These are phyloP conservation scores for Mycena vitilis DNA, from an alignment of 768 basidiomycete species.

Conservation along the genomic window DNA sequence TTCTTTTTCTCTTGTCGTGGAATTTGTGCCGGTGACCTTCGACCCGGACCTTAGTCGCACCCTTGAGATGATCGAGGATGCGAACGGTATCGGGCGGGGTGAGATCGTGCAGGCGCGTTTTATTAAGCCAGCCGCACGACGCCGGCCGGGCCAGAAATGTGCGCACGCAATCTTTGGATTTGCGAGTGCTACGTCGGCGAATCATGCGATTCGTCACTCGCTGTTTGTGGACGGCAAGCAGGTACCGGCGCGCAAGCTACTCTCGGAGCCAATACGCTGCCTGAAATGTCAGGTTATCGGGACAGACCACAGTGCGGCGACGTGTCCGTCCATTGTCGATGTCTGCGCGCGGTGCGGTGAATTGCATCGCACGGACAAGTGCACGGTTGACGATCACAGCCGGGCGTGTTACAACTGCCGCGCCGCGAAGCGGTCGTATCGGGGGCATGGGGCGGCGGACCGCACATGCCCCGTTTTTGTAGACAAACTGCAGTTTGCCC, in stretches of 20 bases:
- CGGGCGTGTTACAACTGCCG: constrained; percentile 42
- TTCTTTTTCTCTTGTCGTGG: constrained; percentile 30
- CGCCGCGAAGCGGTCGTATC: background rate
- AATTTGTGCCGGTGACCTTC: constrained; percentile 40
- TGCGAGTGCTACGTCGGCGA: constrained; percentile 24
- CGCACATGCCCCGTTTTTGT: constrained; percentile 38
- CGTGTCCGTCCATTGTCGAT: constrained; percentile 28
- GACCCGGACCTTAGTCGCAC: constrained; percentile 10
- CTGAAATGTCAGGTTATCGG: constrained; percentile 33
- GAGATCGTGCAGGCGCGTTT: constrained; percentile 36
- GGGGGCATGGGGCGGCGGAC: constrained; percentile 45
- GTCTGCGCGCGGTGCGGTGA: constrained; percentile 36
- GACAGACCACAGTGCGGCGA: constrained; percentile 32
- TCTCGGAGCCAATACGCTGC: constrained; percentile 33
- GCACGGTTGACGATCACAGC: constrained; percentile 24
- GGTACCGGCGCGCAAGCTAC: constrained; percentile 26
- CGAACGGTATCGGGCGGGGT: constrained; percentile 23
- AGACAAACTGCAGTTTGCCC: constrained; percentile 13
- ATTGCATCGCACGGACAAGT: constrained; percentile 37
- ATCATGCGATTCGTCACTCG: constrained; percentile 27
- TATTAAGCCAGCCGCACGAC: constrained; percentile 41
- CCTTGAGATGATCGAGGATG: constrained; percentile 26
- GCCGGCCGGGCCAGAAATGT: constrained; percentile 32
- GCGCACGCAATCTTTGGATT: constrained; percentile 43
- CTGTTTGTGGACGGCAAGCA: constrained; percentile 35